phyloP scores from a whole-genome alignment of 2,329 filamentous ascomycete species.

The Penicillium sp. region DNA sequence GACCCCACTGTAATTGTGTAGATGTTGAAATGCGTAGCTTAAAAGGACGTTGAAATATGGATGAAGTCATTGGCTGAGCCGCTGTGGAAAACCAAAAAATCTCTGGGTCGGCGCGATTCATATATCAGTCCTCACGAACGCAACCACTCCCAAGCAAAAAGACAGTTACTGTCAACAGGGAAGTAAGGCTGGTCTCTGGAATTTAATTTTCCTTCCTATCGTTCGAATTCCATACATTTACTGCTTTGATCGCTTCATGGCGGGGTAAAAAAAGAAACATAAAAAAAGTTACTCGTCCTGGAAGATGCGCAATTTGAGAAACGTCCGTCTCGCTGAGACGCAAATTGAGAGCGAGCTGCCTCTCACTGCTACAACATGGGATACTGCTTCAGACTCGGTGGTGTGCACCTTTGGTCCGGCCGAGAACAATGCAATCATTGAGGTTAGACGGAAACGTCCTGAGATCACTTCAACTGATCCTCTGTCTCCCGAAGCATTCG shows the following conservation, averaged over 20 bases:
- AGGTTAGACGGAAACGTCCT: slow-evolving; percentile 59
- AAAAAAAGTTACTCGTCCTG: slow-evolving; percentile 26
- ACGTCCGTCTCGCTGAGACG: slow-evolving; percentile 68
- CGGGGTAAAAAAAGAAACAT: slow-evolving; percentile 33
- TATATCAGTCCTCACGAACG: slow-evolving; percentile 20
- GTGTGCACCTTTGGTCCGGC: slow-evolving; percentile 84
- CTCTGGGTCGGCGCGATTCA: slow-evolving; percentile 35
- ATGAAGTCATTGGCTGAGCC: slow-evolving; percentile 47
- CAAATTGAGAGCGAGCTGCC: slow-evolving; percentile 59
- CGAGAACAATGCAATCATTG: slow-evolving; percentile 66
- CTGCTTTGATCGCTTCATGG: slow-evolving; percentile 32
- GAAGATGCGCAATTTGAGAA: slow-evolving; percentile 85
- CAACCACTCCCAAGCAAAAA: slow-evolving; percentile 13
- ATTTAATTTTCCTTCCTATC: not conserved
- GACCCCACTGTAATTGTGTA: slow-evolving; percentile 22
- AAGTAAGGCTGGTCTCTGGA: not conserved
- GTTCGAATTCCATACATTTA: slow-evolving; percentile 6
- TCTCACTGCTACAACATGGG: slow-evolving; percentile 81
- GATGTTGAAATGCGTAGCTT: slow-evolving; percentile 18
- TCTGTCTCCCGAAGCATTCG: slow-evolving; percentile 42
- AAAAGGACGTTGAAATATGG: slow-evolving; percentile 35
- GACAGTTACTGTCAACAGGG: not conserved
- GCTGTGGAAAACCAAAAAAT: slow-evolving; percentile 43
- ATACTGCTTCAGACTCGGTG: slow-evolving; percentile 72
- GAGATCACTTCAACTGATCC: slow-evolving; percentile 42